Conservation (phyloP, 441 rosid genomes). For the Euphorbia celastroides region DNA sequence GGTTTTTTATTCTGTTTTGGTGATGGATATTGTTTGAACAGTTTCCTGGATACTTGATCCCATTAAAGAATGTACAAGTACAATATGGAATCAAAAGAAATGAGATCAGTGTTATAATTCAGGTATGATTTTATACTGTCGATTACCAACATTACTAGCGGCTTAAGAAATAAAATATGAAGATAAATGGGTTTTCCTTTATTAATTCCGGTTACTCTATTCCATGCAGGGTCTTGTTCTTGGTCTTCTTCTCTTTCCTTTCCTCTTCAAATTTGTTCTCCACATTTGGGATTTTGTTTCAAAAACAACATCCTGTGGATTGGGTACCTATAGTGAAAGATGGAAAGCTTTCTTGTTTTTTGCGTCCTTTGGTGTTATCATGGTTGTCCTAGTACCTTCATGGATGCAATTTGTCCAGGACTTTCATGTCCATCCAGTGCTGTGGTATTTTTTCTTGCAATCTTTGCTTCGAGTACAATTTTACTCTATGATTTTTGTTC, state of each 20-base stretch:
- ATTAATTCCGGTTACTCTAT: conserved; percentile 18
- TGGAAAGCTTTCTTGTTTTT: conserved; percentile 54
- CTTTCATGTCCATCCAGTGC: conserved; percentile 67
- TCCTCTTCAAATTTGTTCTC: conserved; percentile 46
- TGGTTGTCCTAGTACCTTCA: conserved; percentile 46
- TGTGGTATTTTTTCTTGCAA: conserved; percentile 49
- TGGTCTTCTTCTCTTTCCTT: conserved; percentile 71
- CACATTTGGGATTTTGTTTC: conserved; percentile 27
- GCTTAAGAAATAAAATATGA: conserved; percentile 15
- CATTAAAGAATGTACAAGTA: conserved; percentile 37
- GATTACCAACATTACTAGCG: background rate
- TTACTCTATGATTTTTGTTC: background rate
- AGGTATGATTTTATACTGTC: conserved; percentile 32
- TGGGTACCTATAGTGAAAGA: conserved; percentile 34
- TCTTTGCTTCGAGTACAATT: background rate
- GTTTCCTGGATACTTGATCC: conserved; percentile 40
- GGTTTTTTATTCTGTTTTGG: conserved; percentile 19
- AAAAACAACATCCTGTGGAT: conserved; percentile 20
- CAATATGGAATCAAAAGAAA: conserved; percentile 56
- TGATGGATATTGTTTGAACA: conserved; percentile 31
- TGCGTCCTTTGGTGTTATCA: conserved; percentile 43
- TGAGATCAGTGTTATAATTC: conserved; percentile 73
- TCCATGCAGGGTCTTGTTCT: conserved; percentile 64
- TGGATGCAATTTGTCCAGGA: conserved; percentile 86
- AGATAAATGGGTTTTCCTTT: conserved; percentile 15